Evolutionary conservation across 2,329 filamentous ascomycete species (phyloP), one percentile per base, ranked within the genome.

Genomic region (Neofusicoccum laricinum): DNA sequence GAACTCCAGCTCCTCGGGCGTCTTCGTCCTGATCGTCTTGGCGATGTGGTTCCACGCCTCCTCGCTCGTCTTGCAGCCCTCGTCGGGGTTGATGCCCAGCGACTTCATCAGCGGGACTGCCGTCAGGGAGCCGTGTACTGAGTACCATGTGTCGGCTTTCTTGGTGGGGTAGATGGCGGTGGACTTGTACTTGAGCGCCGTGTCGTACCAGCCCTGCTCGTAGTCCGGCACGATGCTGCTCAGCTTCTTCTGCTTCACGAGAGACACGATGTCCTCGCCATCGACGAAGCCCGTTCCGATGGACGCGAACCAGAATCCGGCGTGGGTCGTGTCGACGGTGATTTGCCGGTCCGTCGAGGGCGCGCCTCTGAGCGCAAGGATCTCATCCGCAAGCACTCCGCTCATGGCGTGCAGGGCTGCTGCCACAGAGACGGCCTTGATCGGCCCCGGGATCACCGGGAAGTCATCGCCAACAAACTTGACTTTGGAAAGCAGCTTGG

Each of bases 111-210:
- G 79, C 1, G 77, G 75, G 2, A 71, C 69, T 0, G 81, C 78
- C 40, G 82, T 70, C 49, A 85, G 73, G 0, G 79, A 83, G 4
- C 83, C 83, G 61, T 85, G 81, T 0, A 85, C 73, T 11, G 81
- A 81, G 68, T 82, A 85, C 79, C 80, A 84, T 0, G 79, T 76
- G 0, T 75, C 73, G 0, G 75, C 71, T 38, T 80, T 72, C n/a
- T 75, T 78, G 0, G 83, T 85, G 7, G 78, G 79, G 66, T 84
- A 85, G 49, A 64, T 30, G 41, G 61, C 61, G 14, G 61, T 64
- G 21, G 49, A 53, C 36, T 81, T 77, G 48, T 77, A 78, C 36
- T 75, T 75, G 53, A 82, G 69, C 0, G 77, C 69, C 14, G 73
- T 72, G 57, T 71, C 69, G 4, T 71, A 70, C 69, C 77, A 77